These are phyloP conservation scores for Bipolaris victoriae DNA, from an alignment of 2,329 filamentous ascomycete genomes.

Conservation along the genomic window DNA sequence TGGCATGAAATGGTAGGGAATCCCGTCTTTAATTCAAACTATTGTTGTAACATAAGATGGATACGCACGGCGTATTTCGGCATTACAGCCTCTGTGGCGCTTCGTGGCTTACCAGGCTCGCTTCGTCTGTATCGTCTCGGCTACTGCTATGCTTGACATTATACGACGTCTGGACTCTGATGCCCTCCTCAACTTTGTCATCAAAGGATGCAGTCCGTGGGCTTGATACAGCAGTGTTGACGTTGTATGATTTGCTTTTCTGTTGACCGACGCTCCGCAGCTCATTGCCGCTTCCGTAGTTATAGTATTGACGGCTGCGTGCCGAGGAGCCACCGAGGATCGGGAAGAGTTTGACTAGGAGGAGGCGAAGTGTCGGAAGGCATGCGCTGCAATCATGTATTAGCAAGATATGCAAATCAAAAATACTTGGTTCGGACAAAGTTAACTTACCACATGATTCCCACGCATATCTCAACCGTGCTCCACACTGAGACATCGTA, in stretches of 20 bases:
- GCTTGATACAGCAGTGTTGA: slow-evolving; percentile 9
- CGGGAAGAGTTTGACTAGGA: slow-evolving; percentile 48
- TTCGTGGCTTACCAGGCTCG: slow-evolving; percentile 23
- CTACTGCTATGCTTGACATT: slow-evolving; percentile 23
- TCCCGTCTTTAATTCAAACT: neutral
- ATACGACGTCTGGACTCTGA: slow-evolving; percentile 28
- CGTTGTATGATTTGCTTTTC: slow-evolving; percentile 14
- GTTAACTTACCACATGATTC: slow-evolving; percentile 47
- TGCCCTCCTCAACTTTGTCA: slow-evolving; percentile 19
- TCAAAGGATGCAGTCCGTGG: slow-evolving; percentile 4
- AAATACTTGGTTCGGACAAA: neutral
- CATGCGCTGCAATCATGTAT: slow-evolving; percentile 39
- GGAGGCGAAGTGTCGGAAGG: slow-evolving; percentile 49
- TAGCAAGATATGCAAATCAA: neutral
- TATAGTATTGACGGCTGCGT: slow-evolving; percentile 31
- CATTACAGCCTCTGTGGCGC: neutral
- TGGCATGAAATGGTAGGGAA: neutral
- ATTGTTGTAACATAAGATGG: neutral
- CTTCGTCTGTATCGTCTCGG: slow-evolving; percentile 24
- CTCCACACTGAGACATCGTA: slow-evolving; percentile 52
- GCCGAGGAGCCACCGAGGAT: slow-evolving; percentile 44
- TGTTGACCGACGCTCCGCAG: slow-evolving; percentile 21
- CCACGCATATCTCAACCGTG: slow-evolving; percentile 52
- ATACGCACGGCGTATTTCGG: neutral
- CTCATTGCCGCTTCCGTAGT: slow-evolving; percentile 35